Evolutionary conservation across 441 rosid genomes (phyloP), one percentile per base, ranked within the genome.

Genomic region (Gossypium davidsonii): DNA sequence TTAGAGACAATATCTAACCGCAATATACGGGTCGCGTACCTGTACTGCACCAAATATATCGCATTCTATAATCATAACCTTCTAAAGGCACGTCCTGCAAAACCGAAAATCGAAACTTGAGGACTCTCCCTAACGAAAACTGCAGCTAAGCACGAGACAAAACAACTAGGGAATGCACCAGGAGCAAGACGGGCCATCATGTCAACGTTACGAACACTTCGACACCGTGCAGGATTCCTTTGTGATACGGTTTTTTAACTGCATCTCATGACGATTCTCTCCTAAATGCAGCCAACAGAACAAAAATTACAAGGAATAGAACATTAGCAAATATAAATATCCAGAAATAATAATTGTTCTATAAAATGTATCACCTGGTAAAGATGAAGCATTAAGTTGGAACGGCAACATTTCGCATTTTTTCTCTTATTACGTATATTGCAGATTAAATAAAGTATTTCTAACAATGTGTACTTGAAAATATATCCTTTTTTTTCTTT

Each of bases 191-290:
- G 25, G 44, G 8, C 39, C 10, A n/a, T 67, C 59, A 67, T 67
- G 51, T 67, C 71, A 39, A 14, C 9, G 70, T 39, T 18, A 78
- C 48, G 21, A 89, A 80, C 57, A 80, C 86, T 79, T 74, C 75
- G 2, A 84, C 71, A 65, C 87, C 87, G 70, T 65, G 79, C 44
- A 73, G 52, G 74, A 87, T 61, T 59, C 90, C 89, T 73, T 82
- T 89, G 46, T 84, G 67, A 39, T 84, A 84, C 4, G 93, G 89
- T 87, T 87, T 25, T 34, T 77, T 72, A 83, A 89, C 62, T 67
- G 49, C 25, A 49, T 26, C 9, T 11, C 66, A 20, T 69, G 17
- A 39, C 42, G 44, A 46, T 79, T 66, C 82, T 78, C 78, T 25
- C 79, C 90, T 84, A 84, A 34, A 46, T 55, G 17, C 49, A 70